Conservation (phyloP, 441 rosid genomes). For the Corymbia citriodora region DNA sequence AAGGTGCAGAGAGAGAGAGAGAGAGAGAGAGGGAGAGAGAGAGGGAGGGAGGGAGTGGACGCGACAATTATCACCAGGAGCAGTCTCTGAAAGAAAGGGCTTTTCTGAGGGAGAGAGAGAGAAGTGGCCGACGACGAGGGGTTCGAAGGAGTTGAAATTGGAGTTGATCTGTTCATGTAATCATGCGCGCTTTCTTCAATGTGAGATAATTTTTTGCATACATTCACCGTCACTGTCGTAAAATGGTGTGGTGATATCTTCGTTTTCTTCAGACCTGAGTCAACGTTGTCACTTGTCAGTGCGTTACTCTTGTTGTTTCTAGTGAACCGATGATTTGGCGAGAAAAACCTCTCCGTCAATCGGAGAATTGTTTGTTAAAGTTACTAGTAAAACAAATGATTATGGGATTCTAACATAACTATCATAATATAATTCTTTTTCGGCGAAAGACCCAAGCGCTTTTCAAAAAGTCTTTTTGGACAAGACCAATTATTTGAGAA, state of each 20-base stretch:
- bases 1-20: not conserved
- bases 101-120: not conserved
- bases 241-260: not conserved
- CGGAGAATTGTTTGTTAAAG: not conserved
- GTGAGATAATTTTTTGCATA: no score
- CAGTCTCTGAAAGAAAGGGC: not conserved
- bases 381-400: no score
- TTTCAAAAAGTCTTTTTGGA: no score
- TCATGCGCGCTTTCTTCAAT: no score
- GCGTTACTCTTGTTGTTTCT: not conserved
- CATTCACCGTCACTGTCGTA: not conserved
- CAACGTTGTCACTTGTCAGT: rapidly evolving
- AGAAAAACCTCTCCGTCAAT: not conserved
- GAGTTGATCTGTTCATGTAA: not conserved
- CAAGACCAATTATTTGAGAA: no score
- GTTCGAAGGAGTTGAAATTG: not conserved
- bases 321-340: no score
- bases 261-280: not conserved
- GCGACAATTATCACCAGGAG: not conserved
- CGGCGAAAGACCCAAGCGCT: no score
- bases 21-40: not conserved
- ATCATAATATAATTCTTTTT: no score
- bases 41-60: not conserved
- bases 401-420: no score
- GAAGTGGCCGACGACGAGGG: not conserved